A percentile compares a stretch with the other conserved stretches of the same genome.
These are phyloP conservation scores for Infundibulicybe gibba DNA, from an alignment of 768 basidiomycete species.

Conservation along the genomic window DNA sequence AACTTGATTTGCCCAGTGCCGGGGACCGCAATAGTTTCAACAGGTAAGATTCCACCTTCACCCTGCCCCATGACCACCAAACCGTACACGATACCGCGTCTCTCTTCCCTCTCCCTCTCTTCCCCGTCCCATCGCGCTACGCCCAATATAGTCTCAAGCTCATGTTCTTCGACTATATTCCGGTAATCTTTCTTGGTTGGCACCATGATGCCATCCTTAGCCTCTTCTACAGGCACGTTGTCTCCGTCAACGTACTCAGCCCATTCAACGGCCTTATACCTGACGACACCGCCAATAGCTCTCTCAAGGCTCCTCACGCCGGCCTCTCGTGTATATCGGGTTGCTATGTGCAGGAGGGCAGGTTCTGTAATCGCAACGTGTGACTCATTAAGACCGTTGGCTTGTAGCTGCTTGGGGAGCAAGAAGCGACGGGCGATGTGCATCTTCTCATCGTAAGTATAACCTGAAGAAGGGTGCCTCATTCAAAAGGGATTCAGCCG, in stretches of 20 bases:
- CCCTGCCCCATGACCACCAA: constrained; percentile 87
- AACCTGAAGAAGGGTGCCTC: constrained; percentile 37
- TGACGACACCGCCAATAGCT: constrained; percentile 82
- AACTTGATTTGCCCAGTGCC: constrained; percentile 71
- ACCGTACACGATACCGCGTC: constrained; percentile 78
- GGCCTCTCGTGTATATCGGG: constrained; percentile 84
- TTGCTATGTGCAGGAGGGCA: constrained; percentile 68
- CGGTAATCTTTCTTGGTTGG: constrained; percentile 39
- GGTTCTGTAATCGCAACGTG: constrained; percentile 68
- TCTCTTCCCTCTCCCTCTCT: constrained; percentile 71
- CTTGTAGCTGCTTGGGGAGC: constrained; percentile 80
- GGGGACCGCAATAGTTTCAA: constrained; percentile 79
- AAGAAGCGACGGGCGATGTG: constrained; percentile 86
- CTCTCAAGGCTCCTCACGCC: constrained; percentile 91
- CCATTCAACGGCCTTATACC: constrained; percentile 92
- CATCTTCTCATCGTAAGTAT: constrained; percentile 89
- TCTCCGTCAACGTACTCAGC: constrained; percentile 56
- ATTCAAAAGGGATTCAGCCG: background rate
- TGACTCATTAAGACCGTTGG: constrained; percentile 66
- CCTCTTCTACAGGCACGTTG: constrained; percentile 7
- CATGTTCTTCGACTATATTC: constrained; percentile 55
- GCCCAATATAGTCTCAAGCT: constrained; percentile 85
- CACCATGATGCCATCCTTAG: constrained; percentile 11
- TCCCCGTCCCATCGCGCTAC: constrained; percentile 77
- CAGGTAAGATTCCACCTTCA: constrained; percentile 80